Evolutionary conservation across 2,329 filamentous ascomycete genomes (phyloP), one percentile per base, ranked within the genome.

Genomic region (Pestalotiopsis sp.): DNA sequence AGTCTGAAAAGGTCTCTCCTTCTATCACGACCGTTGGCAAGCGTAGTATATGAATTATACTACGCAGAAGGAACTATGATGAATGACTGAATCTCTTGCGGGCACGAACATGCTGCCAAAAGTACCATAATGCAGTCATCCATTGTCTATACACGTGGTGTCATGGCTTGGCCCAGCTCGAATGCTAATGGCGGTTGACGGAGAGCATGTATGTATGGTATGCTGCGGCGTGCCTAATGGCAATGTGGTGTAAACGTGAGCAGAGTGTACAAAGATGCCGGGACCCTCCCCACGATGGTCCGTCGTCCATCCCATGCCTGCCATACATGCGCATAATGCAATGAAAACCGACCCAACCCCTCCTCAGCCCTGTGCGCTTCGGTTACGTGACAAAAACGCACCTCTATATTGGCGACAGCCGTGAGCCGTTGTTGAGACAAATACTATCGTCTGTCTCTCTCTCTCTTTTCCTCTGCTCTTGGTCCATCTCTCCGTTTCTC

Each of bases 381-480:
- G 23, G 20, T 59, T 59, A 36, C 57, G 27, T 59, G 57, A 36
- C 27, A 13, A 23, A 59, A 59, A 59, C 25, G 23, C 23, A 17
- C n/a, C 57, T 59, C 57, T 23, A 59, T 59, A 59, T 27, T 59
- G 57, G 45, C 45, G 45, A 52, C 45, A 52, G 45, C 45, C 45
- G 45, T n/a, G 45, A 52, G 20, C 14, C 45, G 17, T n/a, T 3
- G 3, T 52, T 23, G 45, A 52, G 17, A n/a, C 45, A 52, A n/a
- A 49, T 45, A 13, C 17, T 17, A 45, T 45, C 41, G 13, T 45
- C 41, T 45, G 13, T 45, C 6, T 52, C 5, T 45, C 17, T 52
- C 5, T 49, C 45, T 52, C 45, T n/a, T n/a, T n/a, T 3, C 17
- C 45, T 20, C 45, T 52, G 31, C 31, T 36, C 6, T 36, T 9